phyloP scores from a whole-genome alignment of 306 rosid genomes.

The Quercus parvula region DNA sequence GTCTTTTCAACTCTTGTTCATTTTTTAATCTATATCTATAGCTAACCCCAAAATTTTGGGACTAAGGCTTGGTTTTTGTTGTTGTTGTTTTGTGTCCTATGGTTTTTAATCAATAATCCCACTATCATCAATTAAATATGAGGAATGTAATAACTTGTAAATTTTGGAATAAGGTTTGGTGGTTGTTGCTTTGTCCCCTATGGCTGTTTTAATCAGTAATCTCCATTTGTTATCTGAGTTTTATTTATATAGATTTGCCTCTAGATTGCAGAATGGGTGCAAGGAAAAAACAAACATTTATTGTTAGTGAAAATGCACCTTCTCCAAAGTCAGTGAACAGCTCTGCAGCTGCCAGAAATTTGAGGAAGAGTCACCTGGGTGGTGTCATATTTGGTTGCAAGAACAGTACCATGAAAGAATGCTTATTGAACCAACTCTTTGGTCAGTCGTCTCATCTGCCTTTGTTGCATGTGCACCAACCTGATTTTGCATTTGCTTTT shows the following conservation, averaged over 20 bases:
- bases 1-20: no score
- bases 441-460: constrained; percentile 43
- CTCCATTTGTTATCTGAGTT: constrained; percentile 9
- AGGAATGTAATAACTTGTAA: not conserved
- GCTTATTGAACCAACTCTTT: constrained; percentile 70
- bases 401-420: constrained; percentile 55
- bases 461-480: not conserved
- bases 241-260: constrained; percentile 8
- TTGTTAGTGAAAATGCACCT: constrained; percentile 1
- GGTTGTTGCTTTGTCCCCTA: not conserved
- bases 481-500: constrained; percentile 1
- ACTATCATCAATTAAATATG: not conserved
- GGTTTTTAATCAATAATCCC: not conserved
- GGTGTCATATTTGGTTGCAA: constrained; percentile 92
- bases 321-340: not conserved
- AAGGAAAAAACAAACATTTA: constrained; percentile 30
- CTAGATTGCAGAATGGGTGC: constrained; percentile 44
- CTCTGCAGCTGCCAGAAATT: constrained; percentile 38
- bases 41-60: no score
- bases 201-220: not conserved
- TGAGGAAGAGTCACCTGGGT: constrained; percentile 70
- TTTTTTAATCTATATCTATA: no score
- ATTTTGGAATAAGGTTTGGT: no score
- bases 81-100: not conserved
- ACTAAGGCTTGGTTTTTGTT: no score